Evolutionary conservation across 305 asterid genomes (phyloP), one percentile per base, ranked within the genome.

Genomic region (Fraxinus greggii): DNA sequence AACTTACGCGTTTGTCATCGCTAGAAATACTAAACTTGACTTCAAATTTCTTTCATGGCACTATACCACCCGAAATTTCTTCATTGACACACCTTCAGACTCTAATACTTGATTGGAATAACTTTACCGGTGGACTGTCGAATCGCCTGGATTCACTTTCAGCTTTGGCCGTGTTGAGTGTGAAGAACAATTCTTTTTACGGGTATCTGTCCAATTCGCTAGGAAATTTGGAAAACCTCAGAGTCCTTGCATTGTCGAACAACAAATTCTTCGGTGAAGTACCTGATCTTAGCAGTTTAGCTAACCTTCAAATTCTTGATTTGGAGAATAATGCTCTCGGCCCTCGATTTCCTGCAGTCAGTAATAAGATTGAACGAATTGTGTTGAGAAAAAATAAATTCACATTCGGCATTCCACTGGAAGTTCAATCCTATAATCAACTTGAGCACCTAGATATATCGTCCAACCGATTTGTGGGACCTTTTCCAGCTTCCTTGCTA

Each of bases 21-120:
- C 83, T 93, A 8, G 99, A 95, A 85, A 94, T 94, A 88, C 87
- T 95, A 3, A 93, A 95, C 86, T 61, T 94, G 79, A 93, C 95
- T 28, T 92, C 93, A 19, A 95, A 95, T 88, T 92, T 87, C 93
- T 82, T 95, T 9, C 79, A 84, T 42, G 97, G 97, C 31, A 17
- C 81, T n/a, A 67, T 95, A 48, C 95, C 97, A 0, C 79, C 65
- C 1, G 42, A 82, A 13, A 78, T 94, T 42, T 85, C 93, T 0
- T 90, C 92, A 1, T 82, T 95, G 76, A 76, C 81, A 9, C 65
- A 79, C 42, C 97, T 95, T 65, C 97, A 93, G 80, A 88, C 93
- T 12, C 90, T 95, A 9, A 88, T 92, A 70, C 88, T 95, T 6
- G 95, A 94, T 69, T 84, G 88, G 80, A 95, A 95, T 81, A 89